These are phyloP conservation scores for Henckelia pumila DNA, from an alignment of 257 asterid species.

Conservation along the genomic window DNA sequence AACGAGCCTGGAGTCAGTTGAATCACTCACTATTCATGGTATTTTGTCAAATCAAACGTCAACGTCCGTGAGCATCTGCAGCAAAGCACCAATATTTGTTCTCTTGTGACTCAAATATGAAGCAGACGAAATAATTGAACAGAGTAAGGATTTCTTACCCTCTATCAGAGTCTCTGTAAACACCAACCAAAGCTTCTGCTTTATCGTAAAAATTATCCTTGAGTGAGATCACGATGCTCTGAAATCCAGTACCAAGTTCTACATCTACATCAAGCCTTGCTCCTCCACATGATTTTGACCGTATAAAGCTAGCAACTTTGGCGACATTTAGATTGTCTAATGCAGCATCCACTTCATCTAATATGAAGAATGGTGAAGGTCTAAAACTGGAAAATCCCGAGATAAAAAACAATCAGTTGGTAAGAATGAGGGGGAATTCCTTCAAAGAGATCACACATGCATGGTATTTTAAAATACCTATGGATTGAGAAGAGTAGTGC, in stretches of 20 bases:
- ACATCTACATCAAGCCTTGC: conserved; percentile 45
- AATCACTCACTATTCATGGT: conserved; percentile 60
- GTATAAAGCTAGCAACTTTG: conserved; percentile 93
- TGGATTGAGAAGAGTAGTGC: conserved; percentile 93
- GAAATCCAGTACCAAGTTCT: conserved; percentile 75
- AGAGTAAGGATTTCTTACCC: conserved; percentile 44
- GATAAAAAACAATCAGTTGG: conserved; percentile 6
- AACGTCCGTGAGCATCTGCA: conserved; percentile 84
- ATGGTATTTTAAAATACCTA: conserved; percentile 49
- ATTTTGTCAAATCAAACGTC: conserved; percentile 77
- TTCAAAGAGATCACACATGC: conserved; percentile 1
- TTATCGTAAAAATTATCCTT: conserved; percentile 94
- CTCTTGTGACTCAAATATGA: conserved; percentile 1
- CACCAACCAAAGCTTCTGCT: conserved; percentile 98
- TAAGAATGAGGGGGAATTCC: not conserved
- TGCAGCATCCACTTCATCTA: conserved; percentile 99
- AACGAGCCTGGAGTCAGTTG: not conserved
- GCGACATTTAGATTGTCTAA: conserved; percentile 91
- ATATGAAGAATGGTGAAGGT: conserved; percentile 95
- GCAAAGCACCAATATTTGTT: not conserved
- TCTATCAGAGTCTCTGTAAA: conserved; percentile 78
- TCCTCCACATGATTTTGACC: conserved; percentile 85
- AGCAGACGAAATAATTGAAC: not conserved
- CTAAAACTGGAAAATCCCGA: conserved; percentile 60
- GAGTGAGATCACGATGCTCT: conserved; percentile 94